Percentiles rank a stretch among this genome's conserved stretches.
These are phyloP conservation scores for Bryoerythrophyllum caledonicum DNA, from an alignment of 225 moss, liverwort and hornwort genomes.

Conservation along the genomic window DNA sequence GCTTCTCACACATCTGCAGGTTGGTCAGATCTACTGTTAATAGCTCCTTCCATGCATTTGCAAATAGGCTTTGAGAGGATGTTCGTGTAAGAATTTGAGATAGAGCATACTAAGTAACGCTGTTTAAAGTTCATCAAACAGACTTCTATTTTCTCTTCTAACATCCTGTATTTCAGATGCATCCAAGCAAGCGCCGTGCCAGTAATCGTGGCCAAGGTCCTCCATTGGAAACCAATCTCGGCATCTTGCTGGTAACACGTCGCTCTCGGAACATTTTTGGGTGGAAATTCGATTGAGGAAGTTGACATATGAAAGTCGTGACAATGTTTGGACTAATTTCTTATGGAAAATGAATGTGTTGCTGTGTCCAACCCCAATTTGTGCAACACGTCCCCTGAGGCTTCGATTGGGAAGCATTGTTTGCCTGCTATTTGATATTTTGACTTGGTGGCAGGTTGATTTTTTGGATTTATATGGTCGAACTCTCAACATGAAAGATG, in stretches of 20 bases:
- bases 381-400: background rate
- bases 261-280: background rate
- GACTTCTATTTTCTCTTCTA: conserved; percentile 1
- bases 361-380: background rate
- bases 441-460: conserved; percentile 65
- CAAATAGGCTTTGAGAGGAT: background rate
- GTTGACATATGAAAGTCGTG: background rate
- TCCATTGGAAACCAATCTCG: conserved; percentile 89
- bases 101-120: conserved; percentile 1
- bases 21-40: conserved; percentile 21
- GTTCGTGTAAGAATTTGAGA: background rate
- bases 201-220: conserved; percentile 49
- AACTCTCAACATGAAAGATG: conserved; percentile 83
- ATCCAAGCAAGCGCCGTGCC: conserved; percentile 78
- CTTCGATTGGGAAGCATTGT: background rate
- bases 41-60: background rate
- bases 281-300: background rate
- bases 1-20: conserved; percentile 95
- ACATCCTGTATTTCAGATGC: conserved; percentile 60
- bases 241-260: conserved; percentile 78
- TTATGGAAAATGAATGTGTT: background rate
- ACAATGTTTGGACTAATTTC: background rate
- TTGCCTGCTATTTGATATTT: conserved; percentile 17
- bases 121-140: conserved; percentile 2
- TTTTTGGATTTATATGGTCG: conserved; percentile 96